phyloP scores from a whole-genome alignment of 768 basidiomycete species.

The Podaxis sp. region DNA sequence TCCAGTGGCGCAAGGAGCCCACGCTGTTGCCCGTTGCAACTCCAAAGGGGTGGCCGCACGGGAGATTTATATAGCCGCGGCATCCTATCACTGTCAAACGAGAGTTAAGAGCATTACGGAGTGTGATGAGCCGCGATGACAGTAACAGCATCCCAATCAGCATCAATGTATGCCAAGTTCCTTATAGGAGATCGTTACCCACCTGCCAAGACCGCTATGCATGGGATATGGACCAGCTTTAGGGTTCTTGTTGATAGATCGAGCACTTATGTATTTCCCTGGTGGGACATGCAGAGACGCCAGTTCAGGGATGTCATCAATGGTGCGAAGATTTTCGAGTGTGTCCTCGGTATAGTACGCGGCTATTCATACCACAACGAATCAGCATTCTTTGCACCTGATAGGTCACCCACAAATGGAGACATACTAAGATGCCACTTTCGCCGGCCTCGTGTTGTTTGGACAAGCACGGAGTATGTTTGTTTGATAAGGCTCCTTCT shows the following conservation, averaged over 20 bases:
- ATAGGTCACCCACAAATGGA: slow-evolving; percentile 3
- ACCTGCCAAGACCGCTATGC: not conserved
- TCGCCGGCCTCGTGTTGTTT: slow-evolving; percentile 58
- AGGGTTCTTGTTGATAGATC: slow-evolving; percentile 30
- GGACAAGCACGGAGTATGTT: slow-evolving; percentile 75
- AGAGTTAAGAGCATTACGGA: not conserved
- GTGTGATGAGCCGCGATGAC: not conserved
- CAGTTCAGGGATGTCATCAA: slow-evolving; percentile 57
- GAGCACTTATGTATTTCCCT: slow-evolving; percentile 63
- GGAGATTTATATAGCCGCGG: slow-evolving; percentile 1
- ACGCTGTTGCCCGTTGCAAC: slow-evolving; percentile 11
- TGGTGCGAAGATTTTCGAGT: slow-evolving; percentile 47
- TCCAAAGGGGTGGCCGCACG: slow-evolving; percentile 7
- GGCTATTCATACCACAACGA: slow-evolving; percentile 33
- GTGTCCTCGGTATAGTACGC: slow-evolving; percentile 74
- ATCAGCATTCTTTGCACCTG: not conserved
- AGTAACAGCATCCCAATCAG: slow-evolving; percentile 7
- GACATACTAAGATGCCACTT: slow-evolving; percentile 80
- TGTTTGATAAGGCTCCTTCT: slow-evolving; percentile 65
- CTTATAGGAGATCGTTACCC: not conserved
- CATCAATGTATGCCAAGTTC: not conserved
- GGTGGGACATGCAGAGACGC: slow-evolving; percentile 49
- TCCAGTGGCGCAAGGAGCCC: slow-evolving; percentile 53
- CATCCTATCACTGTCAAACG: slow-evolving; percentile 5
- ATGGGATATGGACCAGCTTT: slow-evolving; percentile 25